Base-by-base conservation (phyloP, 2,329 filamentous ascomycete genomes). In the Pezicula radicicola region DNA sequence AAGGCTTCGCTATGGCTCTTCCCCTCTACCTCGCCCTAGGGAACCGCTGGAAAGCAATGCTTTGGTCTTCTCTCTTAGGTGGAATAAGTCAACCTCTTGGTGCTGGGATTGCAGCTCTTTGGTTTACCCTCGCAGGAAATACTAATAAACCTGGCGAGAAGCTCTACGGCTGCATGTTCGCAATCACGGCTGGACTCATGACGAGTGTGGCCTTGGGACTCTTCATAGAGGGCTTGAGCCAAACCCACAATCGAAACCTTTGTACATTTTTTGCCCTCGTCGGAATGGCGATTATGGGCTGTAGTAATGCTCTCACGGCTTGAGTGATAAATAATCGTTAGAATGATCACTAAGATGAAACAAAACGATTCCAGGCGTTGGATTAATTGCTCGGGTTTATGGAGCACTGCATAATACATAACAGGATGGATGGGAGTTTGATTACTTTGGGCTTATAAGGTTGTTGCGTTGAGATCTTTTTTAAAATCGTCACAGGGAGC, bases 1-100 rank as follows among this genome's bases (percentile, higher is more conserved):
- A 99, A 73, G 94, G 94, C 2, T 97, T 97, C 67, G 90, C 92
- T 55, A 88, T 99, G 80, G 91, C 91, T 0, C 74, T 99, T 1
- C 94, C 94, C 0, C 77, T 99, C 0, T 99, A 96, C 70, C 88
- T 99, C 63, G 94, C 94, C 1, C 81, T 97, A 30, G 81, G 87
- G 55, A 93, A 85, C 53, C 87, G 91, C 43, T 74, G 83, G 66
- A 87, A 85, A 62, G 93, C 94, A 16, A 94, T 97, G 74, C 71
- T 88, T 53, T 95, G 90, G 85, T 87, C 89, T 4, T 86, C 88
- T 9, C 68, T 96, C 0, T 76, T 99, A 0, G 94, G 94, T 10
- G 94, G 94, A 0, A 75, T 94, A 6, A 91, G 85, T 47, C 94
- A 99, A 66, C 94, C 94, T 0, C 68, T 93, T 0, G 94, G 94